Percentiles rank a stretch among this genome's conserved stretches.
Evolutionary conservation across 768 basidiomycete genomes (phyloP).

Genomic region (Cystobasidium tubakii): DNA sequence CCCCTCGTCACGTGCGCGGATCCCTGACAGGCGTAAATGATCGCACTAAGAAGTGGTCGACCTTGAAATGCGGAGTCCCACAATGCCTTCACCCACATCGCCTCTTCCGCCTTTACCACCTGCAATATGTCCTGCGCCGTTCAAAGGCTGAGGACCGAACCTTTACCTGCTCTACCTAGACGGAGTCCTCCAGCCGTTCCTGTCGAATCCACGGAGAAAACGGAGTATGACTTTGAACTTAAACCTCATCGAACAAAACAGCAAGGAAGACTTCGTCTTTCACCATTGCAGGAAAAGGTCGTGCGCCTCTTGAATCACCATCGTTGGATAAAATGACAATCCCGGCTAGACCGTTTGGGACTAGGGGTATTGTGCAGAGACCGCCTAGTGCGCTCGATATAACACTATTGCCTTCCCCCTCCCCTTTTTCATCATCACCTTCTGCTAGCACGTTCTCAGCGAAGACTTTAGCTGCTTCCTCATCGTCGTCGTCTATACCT

Average conservation of each 20-base stretch:
- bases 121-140: neutral
- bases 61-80: neutral
- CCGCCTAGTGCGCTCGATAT: constrained; percentile 4
- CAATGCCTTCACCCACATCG: neutral
- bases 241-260: constrained; percentile 1
- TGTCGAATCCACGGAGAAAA: neutral
- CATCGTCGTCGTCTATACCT: neutral
- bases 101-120: neutral
- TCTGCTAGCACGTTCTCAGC: neutral
- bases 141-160: neutral
- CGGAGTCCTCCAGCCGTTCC: neutral
- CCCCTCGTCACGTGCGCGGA: neutral
- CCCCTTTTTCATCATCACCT: neutral
- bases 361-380: neutral
- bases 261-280: constrained; percentile 1
- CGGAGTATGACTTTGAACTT: neutral
- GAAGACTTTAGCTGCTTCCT: neutral
- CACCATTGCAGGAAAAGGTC: neutral
- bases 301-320: neutral
- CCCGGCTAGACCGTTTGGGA: neutral
- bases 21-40: too few species aligned
- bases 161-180: neutral
- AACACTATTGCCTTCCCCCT: neutral
- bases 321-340: neutral
- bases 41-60: too few species aligned